phyloP scores from a whole-genome alignment of 140 eudicot genomes.

The Anethum foeniculum region DNA sequence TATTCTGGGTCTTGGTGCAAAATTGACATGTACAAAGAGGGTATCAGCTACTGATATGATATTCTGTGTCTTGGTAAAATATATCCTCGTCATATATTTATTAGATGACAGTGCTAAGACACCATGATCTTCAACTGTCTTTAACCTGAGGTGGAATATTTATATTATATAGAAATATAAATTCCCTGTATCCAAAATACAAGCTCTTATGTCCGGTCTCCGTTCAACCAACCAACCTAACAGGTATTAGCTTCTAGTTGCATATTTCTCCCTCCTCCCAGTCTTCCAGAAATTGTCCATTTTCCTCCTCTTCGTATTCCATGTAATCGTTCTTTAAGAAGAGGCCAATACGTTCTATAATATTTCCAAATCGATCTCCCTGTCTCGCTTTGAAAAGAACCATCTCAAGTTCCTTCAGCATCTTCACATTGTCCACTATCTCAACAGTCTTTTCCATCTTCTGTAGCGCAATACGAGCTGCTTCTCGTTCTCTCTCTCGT shows the following conservation, averaged over 20 bases:
- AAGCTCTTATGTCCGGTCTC: neutral
- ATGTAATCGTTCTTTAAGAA: constrained; percentile 31
- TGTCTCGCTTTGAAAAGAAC: neutral
- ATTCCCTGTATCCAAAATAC: neutral
- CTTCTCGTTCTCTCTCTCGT: constrained; percentile 54
- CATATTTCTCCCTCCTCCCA: constrained; percentile 43
- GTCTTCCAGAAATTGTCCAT: constrained; percentile 7
- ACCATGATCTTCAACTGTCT: neutral
- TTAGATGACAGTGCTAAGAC: neutral
- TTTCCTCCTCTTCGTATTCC: constrained; percentile 22
- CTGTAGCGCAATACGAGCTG: constrained; percentile 41
- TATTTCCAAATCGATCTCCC: neutral
- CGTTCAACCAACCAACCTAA: neutral
- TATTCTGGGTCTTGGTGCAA: neutral
- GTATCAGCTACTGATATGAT: neutral
- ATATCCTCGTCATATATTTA: neutral
- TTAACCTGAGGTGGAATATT: neutral
- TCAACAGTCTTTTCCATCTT: constrained; percentile 46
- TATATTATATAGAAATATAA: neutral
- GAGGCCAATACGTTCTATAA: constrained; percentile 38
- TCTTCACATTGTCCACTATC: constrained; percentile 20
- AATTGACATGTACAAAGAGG: neutral
- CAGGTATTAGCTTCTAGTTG: neutral
- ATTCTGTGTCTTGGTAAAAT: neutral
- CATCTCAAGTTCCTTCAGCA: constrained; percentile 32